Percentiles rank a stretch among this genome's conserved stretches.
Conservation (phyloP, 73 alveolate genomes). For the Breviolum minutum region DNA sequence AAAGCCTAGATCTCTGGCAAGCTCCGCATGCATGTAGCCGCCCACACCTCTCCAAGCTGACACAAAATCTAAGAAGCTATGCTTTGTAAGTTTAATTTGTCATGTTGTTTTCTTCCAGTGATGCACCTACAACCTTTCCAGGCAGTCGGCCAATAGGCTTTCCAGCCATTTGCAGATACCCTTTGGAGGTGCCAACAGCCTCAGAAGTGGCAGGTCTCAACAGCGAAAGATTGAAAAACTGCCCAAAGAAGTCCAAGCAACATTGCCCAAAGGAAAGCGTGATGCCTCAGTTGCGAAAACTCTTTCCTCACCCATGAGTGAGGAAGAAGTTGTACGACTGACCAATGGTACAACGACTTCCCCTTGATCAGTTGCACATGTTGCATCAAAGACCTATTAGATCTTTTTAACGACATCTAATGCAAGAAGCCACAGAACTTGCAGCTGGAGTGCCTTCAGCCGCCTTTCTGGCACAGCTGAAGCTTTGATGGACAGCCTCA, state of each 20-base stretch:
- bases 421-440: neutral
- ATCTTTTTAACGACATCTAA: neutral
- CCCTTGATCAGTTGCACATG: too few species aligned
- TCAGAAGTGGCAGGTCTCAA: neutral
- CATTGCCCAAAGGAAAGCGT: neutral
- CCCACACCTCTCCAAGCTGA: conserved; percentile 2
- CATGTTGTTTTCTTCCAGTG: too few species aligned
- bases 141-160: conserved; percentile 8
- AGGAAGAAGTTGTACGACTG: too few species aligned
- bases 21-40: conserved; percentile 27
- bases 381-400: too few species aligned
- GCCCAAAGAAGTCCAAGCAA: neutral
- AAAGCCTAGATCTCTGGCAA: conserved; percentile 12
- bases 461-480: neutral
- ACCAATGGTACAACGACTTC: too few species aligned
- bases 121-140: conserved; percentile 28
- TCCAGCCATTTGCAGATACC: conserved; percentile 1
- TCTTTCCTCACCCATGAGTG: too few species aligned
- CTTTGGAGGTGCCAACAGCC: neutral
- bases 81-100: too few species aligned
- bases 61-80: too few species aligned
- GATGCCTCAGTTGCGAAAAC: neutral
- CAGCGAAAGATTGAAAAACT: too few species aligned
- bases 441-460: conserved; percentile 8
- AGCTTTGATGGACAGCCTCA: neutral